Base-by-base conservation (phyloP, 192 early-diverging fungal genomes). In the Rhizoclosmatium globosum region DNA sequence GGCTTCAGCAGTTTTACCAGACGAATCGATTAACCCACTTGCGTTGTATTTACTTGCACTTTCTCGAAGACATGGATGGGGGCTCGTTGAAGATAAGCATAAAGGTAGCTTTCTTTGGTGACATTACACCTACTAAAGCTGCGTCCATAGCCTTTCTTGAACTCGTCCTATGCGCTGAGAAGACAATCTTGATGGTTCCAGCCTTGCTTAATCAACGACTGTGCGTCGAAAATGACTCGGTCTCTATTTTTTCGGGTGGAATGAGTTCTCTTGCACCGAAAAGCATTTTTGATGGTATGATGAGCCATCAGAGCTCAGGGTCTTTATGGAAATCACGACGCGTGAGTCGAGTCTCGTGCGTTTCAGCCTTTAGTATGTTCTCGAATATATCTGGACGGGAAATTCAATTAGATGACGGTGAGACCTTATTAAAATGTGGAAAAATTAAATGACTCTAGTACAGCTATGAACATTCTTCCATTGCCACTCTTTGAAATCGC, bases 11-110 rank as follows among this genome's bases (percentile, higher is more conserved):
- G 21, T 15, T 0, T 1, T 7, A 62, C 4, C 47, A 2, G 69
- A 48, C 31, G 69, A 71, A 21, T 44, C 43, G 3, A 72, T 41
- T 3, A 74, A 83, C 43, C 77, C 79, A 9, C 74, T 83, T 3
- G 79, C 73, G 2, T 13, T 76, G 6, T 81, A 83, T 71, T 59
- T 83, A 13, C 71, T 71, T 21, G 82, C 68, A 42, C 62, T 83
- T 38, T 47, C 76, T 2, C 74, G 81, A n/a, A 41, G 82, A 59
- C 78, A 83, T 57, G 82, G 82, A 4, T 81, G 82, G 78, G 82
- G 82, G 15, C 44, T 74, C 47, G 71, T 11, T n/a, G 17, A 62
- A 68, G 73, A 81, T 60, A 50, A 66, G 45, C 23, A 50, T 13
- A 43, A 74, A 45, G 70, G 70, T 71, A 64, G 21, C 39, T 38